These are phyloP conservation scores for Phytophthora colocasiae DNA, from an alignment of 352 stramenopile species.

Conservation along the genomic window DNA sequence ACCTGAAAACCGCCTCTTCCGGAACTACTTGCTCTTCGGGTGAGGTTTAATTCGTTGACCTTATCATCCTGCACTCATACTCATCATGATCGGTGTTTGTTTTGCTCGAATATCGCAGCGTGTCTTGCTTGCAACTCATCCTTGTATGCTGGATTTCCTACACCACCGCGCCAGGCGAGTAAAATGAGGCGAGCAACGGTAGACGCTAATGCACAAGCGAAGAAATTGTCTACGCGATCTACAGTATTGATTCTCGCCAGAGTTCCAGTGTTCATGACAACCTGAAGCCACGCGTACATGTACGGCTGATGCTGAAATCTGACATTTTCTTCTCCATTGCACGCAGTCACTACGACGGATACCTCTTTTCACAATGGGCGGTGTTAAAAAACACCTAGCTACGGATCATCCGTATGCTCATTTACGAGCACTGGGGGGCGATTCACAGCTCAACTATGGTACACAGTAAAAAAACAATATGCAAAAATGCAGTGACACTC, in stretches of 20 bases:
- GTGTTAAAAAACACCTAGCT: slow-evolving; percentile 92
- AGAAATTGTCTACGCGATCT: not conserved
- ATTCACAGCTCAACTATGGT: slow-evolving; percentile 61
- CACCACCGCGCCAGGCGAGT: slow-evolving; percentile 75
- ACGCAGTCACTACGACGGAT: not conserved
- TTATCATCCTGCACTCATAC: not conserved
- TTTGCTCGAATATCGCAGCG: slow-evolving; percentile 36
- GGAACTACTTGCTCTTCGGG: slow-evolving; percentile 90
- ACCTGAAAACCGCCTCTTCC: slow-evolving; percentile 75
- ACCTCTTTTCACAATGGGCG: slow-evolving; percentile 55
- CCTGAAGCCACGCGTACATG: not conserved
- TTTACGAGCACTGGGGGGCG: slow-evolving; percentile 14
- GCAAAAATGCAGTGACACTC: slow-evolving; percentile 45
- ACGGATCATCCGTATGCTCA: slow-evolving; percentile 25
- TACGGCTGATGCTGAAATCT: not conserved
- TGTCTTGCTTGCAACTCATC: slow-evolving; percentile 84
- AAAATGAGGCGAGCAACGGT: slow-evolving; percentile 19
- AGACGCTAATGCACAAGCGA: slow-evolving; percentile 4
- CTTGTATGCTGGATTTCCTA: slow-evolving; percentile 89
- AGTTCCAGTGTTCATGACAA: slow-evolving; percentile 10
- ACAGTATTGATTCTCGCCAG: not conserved
- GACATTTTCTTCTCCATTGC: slow-evolving; percentile 3
- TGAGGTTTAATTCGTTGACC: slow-evolving; percentile 29
- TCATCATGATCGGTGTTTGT: slow-evolving; percentile 1
- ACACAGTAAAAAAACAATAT: slow-evolving; percentile 66